phyloP scores from a whole-genome alignment of 2,329 filamentous ascomycete genomes.

The Rutstroemia sp. region DNA sequence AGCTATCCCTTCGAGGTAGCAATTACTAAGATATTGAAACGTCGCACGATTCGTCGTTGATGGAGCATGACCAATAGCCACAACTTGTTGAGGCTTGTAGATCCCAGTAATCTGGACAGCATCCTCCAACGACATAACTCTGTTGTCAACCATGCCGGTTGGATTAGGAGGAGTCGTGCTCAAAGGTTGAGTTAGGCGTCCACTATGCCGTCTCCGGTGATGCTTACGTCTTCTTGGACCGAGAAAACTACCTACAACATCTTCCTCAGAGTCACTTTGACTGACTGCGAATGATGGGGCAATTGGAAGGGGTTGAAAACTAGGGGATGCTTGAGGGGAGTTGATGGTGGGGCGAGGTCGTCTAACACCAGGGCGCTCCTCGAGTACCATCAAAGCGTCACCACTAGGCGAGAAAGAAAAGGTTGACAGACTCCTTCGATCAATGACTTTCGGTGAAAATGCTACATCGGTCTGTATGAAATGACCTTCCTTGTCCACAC shows the following conservation, averaged over 20 bases:
- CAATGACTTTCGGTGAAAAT: constrained; percentile 55
- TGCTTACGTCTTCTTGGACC: constrained; percentile 37
- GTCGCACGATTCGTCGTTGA: constrained; percentile 41
- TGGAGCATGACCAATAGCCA: constrained; percentile 53
- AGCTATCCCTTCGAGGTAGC: constrained; percentile 47
- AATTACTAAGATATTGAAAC: constrained; percentile 48
- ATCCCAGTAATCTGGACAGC: constrained; percentile 49
- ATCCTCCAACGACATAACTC: constrained; percentile 47
- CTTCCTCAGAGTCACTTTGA: constrained; percentile 58
- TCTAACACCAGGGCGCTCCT: constrained; percentile 44
- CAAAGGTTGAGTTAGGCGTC: constrained; percentile 36
- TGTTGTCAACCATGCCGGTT: constrained; percentile 32
- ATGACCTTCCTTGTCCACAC: constrained; percentile 51
- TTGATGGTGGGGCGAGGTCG: constrained; percentile 34
- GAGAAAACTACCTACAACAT: constrained; percentile 53
- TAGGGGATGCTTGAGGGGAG: constrained; percentile 22
- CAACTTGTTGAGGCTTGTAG: constrained; percentile 53
- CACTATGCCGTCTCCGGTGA: constrained; percentile 37
- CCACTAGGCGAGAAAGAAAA: constrained; percentile 53
- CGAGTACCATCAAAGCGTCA: constrained; percentile 54
- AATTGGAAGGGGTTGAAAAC: constrained; percentile 36
- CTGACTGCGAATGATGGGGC: constrained; percentile 47
- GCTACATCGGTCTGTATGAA: constrained; percentile 60
- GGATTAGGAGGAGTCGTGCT: constrained; percentile 46
- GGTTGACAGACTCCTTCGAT: constrained; percentile 53